Evolutionary conservation across 129 eudicot species (phyloP), one percentile per base, ranked within the genome.

Genomic region (Centrapalus pauciflorus): DNA sequence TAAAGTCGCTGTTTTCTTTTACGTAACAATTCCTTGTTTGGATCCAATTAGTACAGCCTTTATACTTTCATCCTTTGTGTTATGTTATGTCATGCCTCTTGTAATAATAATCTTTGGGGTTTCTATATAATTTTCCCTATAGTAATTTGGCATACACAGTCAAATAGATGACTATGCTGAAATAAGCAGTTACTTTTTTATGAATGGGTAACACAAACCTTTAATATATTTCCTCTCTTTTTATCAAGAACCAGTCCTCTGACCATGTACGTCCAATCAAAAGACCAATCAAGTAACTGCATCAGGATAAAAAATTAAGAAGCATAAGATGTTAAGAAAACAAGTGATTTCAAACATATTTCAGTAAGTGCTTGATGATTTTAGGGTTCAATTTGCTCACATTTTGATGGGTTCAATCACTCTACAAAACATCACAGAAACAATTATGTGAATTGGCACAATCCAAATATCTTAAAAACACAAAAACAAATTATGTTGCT

Each of bases 221-320:
- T 93, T 77, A 93, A 70, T 79, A 93, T 93, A 58, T 93, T 93
- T 75, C 99, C 99, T 66, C 99, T 80, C 84, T 77, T 93, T 70
- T 89, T 89, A 52, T 93, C 99, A 60, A 93, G 90, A 64, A 93
- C 98, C 20, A 93, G 74, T 50, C 98, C 98, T 76, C 98, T 85
- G 65, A 93, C 98, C 96, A 93, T 93, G 77, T 89, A 93, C 20
- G 78, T 93, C 96, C 93, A 89, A 66, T 93, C 92, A 77, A 93
- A 89, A 16, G 92, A 71, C 99, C 95, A 93, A 73, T 82, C 74
- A 81, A 93, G 76, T 79, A 93, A 74, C 99, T 93, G 80, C 86
- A 71, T 4, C 5, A 0, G 35, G 35, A 57, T 48, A 57, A 74
- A 40, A 41, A 40, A 40, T 64, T 66, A 14, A 45, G 19, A 20